phyloP scores from a whole-genome alignment of 1,284 basidiomycete genomes.

The Tilletia horrida region DNA sequence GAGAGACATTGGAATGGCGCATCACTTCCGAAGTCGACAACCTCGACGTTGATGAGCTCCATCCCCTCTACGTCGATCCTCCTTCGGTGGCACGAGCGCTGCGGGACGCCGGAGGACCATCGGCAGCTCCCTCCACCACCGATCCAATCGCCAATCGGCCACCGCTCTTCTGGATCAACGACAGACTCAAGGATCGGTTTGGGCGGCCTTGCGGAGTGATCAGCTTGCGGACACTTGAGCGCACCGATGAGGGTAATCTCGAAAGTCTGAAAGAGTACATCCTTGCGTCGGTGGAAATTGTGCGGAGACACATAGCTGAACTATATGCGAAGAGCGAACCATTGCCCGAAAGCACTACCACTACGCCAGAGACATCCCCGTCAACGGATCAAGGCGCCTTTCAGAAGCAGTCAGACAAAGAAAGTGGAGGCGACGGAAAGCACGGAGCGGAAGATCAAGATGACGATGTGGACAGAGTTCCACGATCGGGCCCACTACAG shows the following conservation, averaged over 20 bases:
- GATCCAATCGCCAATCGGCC: conserved; percentile 25
- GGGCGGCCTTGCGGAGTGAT: conserved; percentile 48
- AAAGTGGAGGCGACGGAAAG: background rate
- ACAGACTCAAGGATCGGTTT: conserved; percentile 41
- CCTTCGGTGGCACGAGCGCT: conserved; percentile 20
- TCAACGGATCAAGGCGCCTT: background rate
- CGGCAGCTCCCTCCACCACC: background rate
- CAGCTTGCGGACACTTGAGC: conserved; percentile 43
- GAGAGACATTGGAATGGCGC: conserved; percentile 38
- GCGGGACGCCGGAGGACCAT: background rate
- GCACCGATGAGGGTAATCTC: conserved; percentile 33
- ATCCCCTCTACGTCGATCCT: conserved; percentile 45
- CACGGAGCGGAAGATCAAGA: background rate
- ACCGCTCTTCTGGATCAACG: conserved; percentile 52
- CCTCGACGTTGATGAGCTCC: conserved; percentile 33
- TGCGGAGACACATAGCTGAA: conserved; percentile 41
- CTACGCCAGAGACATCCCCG: background rate
- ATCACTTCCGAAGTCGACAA: conserved; percentile 44
- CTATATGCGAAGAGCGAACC: background rate
- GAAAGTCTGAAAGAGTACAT: conserved; percentile 52
- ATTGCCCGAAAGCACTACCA: conserved; percentile 16
- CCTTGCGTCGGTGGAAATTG: conserved; percentile 49
- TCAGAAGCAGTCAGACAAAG: conserved; percentile 10
- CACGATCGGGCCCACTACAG: conserved; percentile 31
- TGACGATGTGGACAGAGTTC: background rate